These are phyloP conservation scores for Kodamaea sp. DNA, from an alignment of 1,139 yeast genomes.

Conservation along the genomic window DNA sequence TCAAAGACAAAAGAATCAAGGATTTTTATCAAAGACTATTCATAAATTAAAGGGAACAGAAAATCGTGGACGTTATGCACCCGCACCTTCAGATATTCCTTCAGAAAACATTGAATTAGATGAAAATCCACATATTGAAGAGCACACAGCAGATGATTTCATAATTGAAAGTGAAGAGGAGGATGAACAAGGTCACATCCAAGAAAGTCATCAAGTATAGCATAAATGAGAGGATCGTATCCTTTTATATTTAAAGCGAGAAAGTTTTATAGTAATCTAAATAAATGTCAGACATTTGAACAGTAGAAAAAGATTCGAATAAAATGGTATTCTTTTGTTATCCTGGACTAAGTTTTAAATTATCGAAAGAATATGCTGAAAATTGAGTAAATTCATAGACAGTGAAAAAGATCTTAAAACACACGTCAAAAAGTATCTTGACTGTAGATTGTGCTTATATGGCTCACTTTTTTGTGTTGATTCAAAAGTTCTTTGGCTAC, in stretches of 20 bases:
- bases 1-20: conserved; percentile 16
- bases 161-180: conserved; percentile 50
- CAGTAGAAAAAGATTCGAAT: too few relatives aligned
- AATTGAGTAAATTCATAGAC: too few relatives aligned
- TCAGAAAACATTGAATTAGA: conserved; percentile 40
- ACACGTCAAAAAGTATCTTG: too few relatives aligned
- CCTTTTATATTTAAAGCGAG: not conserved
- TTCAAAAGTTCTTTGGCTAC: too few relatives aligned
- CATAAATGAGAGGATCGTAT: not conserved
- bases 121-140: conserved; percentile 15
- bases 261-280: not conserved
- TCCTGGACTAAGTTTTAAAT: too few relatives aligned
- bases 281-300: not conserved
- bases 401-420: too few relatives aligned
- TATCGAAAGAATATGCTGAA: too few relatives aligned
- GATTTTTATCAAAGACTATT: conserved; percentile 40
- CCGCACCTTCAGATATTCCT: conserved; percentile 19
- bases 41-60: conserved; percentile 32
- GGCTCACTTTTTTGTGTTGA: too few relatives aligned
- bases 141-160: conserved; percentile 27
- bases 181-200: conserved; percentile 7
- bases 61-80: conserved; percentile 26
- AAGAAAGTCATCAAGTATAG: conserved; percentile 1
- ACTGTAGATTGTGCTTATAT: too few relatives aligned
- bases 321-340: too few relatives aligned